Conservation (phyloP, 345 rosid genomes). For the Gossypium thurberi region DNA sequence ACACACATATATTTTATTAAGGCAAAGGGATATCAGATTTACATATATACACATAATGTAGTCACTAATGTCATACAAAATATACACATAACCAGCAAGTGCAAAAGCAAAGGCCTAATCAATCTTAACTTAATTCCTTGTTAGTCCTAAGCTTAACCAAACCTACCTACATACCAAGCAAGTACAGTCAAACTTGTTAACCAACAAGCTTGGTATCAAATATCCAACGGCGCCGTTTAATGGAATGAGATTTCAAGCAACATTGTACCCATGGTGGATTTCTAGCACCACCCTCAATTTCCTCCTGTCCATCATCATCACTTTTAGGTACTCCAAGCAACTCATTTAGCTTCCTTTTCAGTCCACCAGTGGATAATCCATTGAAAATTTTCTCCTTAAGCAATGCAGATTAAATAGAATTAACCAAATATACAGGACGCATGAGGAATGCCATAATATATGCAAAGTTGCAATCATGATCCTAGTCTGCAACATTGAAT, state of each 20-base stretch:
- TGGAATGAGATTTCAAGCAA: conserved; percentile 55
- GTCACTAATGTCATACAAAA: not conserved
- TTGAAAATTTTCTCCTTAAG: conserved; percentile 50
- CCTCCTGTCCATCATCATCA: conserved; percentile 17
- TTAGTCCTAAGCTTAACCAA: not conserved
- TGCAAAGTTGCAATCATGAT: too few relatives aligned
- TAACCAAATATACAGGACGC: not conserved
- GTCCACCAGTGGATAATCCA: conserved; percentile 28
- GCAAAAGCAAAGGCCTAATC: not conserved
- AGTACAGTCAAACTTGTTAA: not conserved
- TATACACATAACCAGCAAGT: not conserved
- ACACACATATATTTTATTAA: too few relatives aligned
- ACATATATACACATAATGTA: too few relatives aligned
- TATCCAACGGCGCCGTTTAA: conserved; percentile 40
- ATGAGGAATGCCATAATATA: not conserved
- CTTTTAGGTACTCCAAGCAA: conserved; percentile 50
- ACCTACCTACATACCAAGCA: not conserved
- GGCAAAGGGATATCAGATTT: too few relatives aligned
- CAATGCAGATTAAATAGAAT: conserved; percentile 6
- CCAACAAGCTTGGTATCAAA: conserved; percentile 42
- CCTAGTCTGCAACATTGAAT: not conserved
- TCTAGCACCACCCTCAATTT: conserved; percentile 34
- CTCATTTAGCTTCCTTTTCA: conserved; percentile 40
- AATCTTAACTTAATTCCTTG: not conserved
- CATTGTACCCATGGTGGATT: conserved; percentile 80